A percentile compares a stretch with the other conserved stretches of the same genome.
Conservation (phyloP, 257 asterid genomes). For the Dorcoceras hygrometricum region DNA sequence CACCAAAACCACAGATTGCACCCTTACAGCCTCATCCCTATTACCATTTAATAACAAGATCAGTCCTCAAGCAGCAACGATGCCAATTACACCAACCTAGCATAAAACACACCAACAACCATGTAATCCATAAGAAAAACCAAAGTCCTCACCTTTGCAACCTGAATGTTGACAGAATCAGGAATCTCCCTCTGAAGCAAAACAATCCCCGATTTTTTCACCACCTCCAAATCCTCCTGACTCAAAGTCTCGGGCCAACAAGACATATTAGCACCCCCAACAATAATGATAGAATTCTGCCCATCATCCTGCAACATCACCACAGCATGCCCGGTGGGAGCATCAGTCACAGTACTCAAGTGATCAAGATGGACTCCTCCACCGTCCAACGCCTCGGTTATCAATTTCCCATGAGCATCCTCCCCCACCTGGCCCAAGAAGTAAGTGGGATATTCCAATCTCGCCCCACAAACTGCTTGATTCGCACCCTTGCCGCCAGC, state of each 20-base stretch:
- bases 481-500: constrained; percentile 98
- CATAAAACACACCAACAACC: background rate
- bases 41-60: background rate
- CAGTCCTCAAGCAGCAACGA: constrained; percentile 7
- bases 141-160: constrained; percentile 71
- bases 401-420: constrained; percentile 85
- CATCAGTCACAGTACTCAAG: constrained; percentile 46
- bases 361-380: constrained; percentile 71
- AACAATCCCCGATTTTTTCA: constrained; percentile 76
- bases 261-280: constrained; percentile 89
- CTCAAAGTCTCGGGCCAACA: constrained; percentile 69
- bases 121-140: constrained; percentile 10
- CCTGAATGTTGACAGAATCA: constrained; percentile 76
- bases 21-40: background rate
- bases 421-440: constrained; percentile 86
- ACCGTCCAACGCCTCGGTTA: constrained; percentile 53
- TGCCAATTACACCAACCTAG: constrained; percentile 4
- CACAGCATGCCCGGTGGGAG: constrained; percentile 93
- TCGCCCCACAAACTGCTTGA: constrained; percentile 90
- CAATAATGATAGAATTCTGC: constrained; percentile 83
- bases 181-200: constrained; percentile 98
- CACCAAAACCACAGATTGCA: constrained; percentile 6
- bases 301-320: constrained; percentile 90
- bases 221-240: constrained; percentile 56
- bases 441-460: constrained; percentile 64